Evolutionary conservation across 2,329 filamentous ascomycete species (phyloP), one percentile per base, ranked within the genome.

Genomic region (Hypoxylon sp.): DNA sequence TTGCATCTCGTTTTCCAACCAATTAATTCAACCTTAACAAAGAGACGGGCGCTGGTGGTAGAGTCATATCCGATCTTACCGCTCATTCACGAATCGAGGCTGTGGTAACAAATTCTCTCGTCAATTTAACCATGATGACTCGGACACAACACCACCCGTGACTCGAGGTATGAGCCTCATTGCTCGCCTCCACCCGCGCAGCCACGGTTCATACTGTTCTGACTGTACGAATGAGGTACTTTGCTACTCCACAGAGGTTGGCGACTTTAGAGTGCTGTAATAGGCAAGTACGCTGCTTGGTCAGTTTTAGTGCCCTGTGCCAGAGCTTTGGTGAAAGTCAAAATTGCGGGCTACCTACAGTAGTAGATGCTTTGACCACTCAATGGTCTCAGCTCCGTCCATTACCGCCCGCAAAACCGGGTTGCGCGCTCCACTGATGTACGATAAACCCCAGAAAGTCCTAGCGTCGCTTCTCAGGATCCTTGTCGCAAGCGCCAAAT

Each of bases 291-390:
- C 29, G n/a, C 16, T 34, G 32, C 50, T 30, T 29, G 19, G 16
- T 59, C n/a, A 21, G 34, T 39, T 45, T 62, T 61, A 65, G 43
- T 64, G 61, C 37, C 58, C 41, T 57, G 59, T 66, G 43, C 52
- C 60, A 69, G 45, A 34, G 34, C 60, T 19, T 67, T 57, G 60
- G 66, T 64, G 67, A 67, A 64, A 67, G 67, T 34, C 63, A 69
- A 69, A 67, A 61, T 67, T 69, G 67, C 63, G 67, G 67, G 67
- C 21, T 63, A 5, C 9, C n/a, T n/a, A n/a, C n/a, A n/a, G n/a
- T n/a, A n/a, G n/a, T n/a, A n/a, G n/a, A 34, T 30, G 66, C 66
- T 60, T 48, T 61, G 67, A 61, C 53, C 63, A 69, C 16, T 11
- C 30, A 11, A 56, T 30, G 66, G 60, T 37, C 55, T 58, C 32